Evolutionary conservation across 176 grass and related monocot genomes (phyloP), one percentile per base, ranked within the genome.

Genomic region (Miscanthus lutarioriparius): DNA sequence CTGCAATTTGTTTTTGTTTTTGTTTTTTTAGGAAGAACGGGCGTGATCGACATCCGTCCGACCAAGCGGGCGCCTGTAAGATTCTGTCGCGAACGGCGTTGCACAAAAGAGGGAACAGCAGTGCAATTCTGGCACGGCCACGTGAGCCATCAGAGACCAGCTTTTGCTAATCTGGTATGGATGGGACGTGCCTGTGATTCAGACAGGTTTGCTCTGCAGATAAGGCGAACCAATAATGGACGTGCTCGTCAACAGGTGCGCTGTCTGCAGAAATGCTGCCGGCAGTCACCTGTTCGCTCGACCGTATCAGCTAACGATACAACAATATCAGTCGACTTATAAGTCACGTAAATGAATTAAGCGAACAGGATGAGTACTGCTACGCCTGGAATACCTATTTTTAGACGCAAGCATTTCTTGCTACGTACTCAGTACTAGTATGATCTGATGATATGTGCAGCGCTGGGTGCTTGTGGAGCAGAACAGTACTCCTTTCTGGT

Each of bases 141-240:
- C 83, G 74, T 86, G 83, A 70, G 69, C 10, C 8, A 61, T 47
- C 45, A 47, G 87, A 67, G 38, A 72, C 64, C 83, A 17, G 44
- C 88, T 86, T 90, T 90, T 73, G 79, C 88, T 86, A 86, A 82
- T 90, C 65, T 71, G 88, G 88, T 73, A 90, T 82, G 13, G 73
- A 86, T 59, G 66, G 73, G 83, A 82, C 88, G 73, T 45, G 65
- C 76, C 73, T 65, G 62, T 66, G 72, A 51, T 72, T 65, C 53
- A 37, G 72, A 78, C 72, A 36, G 78, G 53, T 77, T 82, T 64
- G 16, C 83, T 86, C 86, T 90, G 54, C 65, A 58, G 7, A 90
- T 90, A 48, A 37, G 78, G 43, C 54, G 75, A 56, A 32, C 14
- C 35, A 77, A 86, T 86, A 40, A 86, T 86, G 63, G 64, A 16